Evolutionary conservation across 176 grass and related monocot species (phyloP).

Genomic region (Zea luxurians): DNA sequence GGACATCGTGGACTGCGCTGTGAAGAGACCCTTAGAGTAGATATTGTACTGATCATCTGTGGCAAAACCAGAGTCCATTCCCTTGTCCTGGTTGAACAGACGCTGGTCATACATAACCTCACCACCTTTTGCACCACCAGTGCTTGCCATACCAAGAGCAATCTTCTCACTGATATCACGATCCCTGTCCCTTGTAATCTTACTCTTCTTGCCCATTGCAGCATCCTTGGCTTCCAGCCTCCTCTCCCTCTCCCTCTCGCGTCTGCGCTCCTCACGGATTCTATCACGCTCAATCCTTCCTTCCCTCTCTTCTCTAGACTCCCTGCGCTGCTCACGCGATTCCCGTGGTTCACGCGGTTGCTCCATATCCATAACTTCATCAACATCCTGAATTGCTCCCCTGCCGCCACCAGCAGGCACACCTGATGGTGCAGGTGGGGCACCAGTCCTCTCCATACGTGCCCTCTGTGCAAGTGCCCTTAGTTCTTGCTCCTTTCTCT

Average conservation of each 20-base stretch:
- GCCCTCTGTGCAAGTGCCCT: conserved; percentile 90
- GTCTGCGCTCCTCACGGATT: conserved; percentile 79
- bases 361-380: conserved; percentile 60
- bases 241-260: conserved; percentile 91
- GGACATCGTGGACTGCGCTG: conserved; percentile 63
- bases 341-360: conserved; percentile 47
- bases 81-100: conserved; percentile 98
- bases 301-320: conserved; percentile 77
- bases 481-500: conserved; percentile 93
- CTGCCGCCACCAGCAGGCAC: conserved; percentile 38
- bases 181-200: conserved; percentile 82
- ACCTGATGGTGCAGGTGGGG: conserved; percentile 52
- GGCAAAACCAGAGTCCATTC: conserved; percentile 95
- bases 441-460: conserved; percentile 85
- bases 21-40: conserved; percentile 89
- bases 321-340: conserved; percentile 58
- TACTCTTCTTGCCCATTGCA: conserved; percentile 89
- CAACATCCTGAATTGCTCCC: conserved; percentile 43
- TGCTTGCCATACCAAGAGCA: conserved; percentile 88
- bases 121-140: conserved; percentile 55
- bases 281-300: conserved; percentile 87
- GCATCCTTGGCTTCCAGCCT: conserved; percentile 85
- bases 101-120: conserved; percentile 99
- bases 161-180: conserved; percentile 95
- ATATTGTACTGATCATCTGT: conserved; percentile 90